phyloP scores from a whole-genome alignment of 768 basidiomycete genomes.

The Leccinum disarticulatum region DNA sequence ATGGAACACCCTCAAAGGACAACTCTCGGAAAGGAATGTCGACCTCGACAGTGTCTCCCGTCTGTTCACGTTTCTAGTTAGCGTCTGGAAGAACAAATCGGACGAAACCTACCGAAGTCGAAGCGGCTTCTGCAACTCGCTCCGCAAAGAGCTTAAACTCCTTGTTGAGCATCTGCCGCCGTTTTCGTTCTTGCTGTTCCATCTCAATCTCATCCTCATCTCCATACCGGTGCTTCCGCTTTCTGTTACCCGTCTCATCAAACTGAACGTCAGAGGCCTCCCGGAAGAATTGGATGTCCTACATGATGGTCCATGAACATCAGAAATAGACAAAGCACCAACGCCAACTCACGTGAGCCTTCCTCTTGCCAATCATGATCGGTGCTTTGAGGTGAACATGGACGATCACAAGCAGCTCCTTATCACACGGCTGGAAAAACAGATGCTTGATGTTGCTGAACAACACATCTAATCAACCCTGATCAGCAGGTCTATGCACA shows the following conservation, averaged over 20 bases:
- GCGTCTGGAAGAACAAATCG: background rate
- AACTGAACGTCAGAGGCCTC: slow-evolving; percentile 98
- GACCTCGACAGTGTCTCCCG: slow-evolving; percentile 84
- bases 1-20: slow-evolving; percentile 91
- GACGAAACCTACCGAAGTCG: slow-evolving; percentile 58
- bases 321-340: background rate
- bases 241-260: slow-evolving; percentile 98
- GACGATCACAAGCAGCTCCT: slow-evolving; percentile 90
- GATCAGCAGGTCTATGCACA: slow-evolving; percentile 5
- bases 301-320: slow-evolving; percentile 5
- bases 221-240: slow-evolving; percentile 93
- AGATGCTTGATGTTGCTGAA: slow-evolving; percentile 98
- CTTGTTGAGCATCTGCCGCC: slow-evolving; percentile 85
- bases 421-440: slow-evolving; percentile 98
- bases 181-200: slow-evolving; percentile 94
- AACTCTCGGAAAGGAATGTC: slow-evolving; percentile 98
- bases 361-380: slow-evolving; percentile 99
- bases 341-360: slow-evolving; percentile 70
- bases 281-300: slow-evolving; percentile 98
- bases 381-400: slow-evolving; percentile 93
- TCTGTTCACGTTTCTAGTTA: slow-evolving; percentile 37
- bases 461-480: slow-evolving; percentile 64
- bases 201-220: slow-evolving; percentile 99
- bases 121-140: slow-evolving; percentile 83
- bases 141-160: slow-evolving; percentile 94